Evolutionary conservation across 2,329 filamentous ascomycete species (phyloP).

Genomic region (Westerdykella ornata): DNA sequence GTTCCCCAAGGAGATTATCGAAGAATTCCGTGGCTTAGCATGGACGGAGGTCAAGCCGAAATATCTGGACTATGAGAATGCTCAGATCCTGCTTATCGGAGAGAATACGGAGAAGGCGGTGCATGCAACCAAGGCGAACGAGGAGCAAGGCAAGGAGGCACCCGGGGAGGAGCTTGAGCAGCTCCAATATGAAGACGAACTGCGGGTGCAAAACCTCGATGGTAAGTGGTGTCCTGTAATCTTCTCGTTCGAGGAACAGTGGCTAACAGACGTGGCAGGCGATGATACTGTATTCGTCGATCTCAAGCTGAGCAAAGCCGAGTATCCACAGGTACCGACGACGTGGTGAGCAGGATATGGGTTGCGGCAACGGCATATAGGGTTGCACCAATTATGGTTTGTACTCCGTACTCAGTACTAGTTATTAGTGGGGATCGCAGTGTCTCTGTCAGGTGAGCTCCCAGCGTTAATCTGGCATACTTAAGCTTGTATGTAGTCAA

Average conservation of each 20-base stretch:
- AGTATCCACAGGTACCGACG: slow-evolving; percentile 45
- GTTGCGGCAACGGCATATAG: too few species aligned
- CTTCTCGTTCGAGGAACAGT: too few species aligned
- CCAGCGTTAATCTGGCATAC: too few species aligned
- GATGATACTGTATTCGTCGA: slow-evolving; percentile 57
- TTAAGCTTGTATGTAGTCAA: too few species aligned
- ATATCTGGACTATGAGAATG: slow-evolving; percentile 66
- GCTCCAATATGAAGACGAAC: slow-evolving; percentile 66
- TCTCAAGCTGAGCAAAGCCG: slow-evolving; percentile 53
- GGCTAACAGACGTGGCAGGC: slow-evolving; percentile 32
- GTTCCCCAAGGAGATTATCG: slow-evolving; percentile 63
- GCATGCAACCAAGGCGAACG: slow-evolving; percentile 51
- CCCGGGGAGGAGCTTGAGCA: slow-evolving; percentile 66
- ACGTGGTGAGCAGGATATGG: slow-evolving; percentile 20
- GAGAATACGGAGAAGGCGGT: slow-evolving; percentile 55
- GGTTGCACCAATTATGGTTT: too few species aligned
- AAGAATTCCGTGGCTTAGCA: slow-evolving; percentile 64
- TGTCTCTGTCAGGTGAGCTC: too few species aligned
- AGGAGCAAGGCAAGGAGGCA: slow-evolving; percentile 53
- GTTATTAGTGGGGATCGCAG: too few species aligned
- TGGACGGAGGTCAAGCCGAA: slow-evolving; percentile 70
- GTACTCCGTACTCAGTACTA: too few species aligned
- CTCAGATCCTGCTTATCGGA: slow-evolving; percentile 74
- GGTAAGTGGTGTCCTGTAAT: slow-evolving; percentile 36
- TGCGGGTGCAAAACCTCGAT: slow-evolving; percentile 55